A percentile compares a stretch with the other conserved stretches of the same genome.
phyloP scores from a whole-genome alignment of 2,329 filamentous ascomycete genomes.

The Talaromyces sp. region DNA sequence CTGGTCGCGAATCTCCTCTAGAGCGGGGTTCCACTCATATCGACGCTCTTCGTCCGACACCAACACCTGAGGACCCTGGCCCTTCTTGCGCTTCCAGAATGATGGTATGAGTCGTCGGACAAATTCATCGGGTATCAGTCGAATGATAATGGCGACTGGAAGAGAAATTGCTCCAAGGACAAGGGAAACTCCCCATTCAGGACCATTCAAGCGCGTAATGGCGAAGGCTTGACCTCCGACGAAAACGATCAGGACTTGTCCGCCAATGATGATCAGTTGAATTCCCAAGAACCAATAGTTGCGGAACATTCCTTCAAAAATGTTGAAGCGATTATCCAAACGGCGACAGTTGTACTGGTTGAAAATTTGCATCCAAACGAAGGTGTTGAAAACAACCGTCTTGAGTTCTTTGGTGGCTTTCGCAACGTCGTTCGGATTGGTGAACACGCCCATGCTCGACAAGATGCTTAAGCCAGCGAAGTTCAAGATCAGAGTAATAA shows the following conservation, averaged over 20 bases:
- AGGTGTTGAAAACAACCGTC: conserved; percentile 47
- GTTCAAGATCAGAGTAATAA: conserved; percentile 48
- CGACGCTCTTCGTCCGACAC: conserved; percentile 49
- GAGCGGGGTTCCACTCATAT: conserved; percentile 59
- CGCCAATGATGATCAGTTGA: conserved; percentile 64
- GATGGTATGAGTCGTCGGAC: conserved; percentile 46
- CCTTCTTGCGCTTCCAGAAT: conserved; percentile 38
- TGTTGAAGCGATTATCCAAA: conserved; percentile 47
- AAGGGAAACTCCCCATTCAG: conserved; percentile 69
- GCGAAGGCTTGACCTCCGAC: conserved; percentile 68
- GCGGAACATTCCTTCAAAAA: conserved; percentile 44
- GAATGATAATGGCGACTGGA: conserved; percentile 62
- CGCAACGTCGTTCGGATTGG: conserved; percentile 24
- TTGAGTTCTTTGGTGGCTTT: conserved; percentile 29
- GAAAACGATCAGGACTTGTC: conserved; percentile 71
- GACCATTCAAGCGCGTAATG: conserved; percentile 59
- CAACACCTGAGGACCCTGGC: conserved; percentile 39
- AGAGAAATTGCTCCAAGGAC: conserved; percentile 66
- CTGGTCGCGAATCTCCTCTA: conserved; percentile 64
- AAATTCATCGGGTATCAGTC: conserved; percentile 60
- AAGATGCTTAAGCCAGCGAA: conserved; percentile 42
- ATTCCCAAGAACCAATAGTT: conserved; percentile 59
- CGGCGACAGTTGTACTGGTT: conserved; percentile 53
- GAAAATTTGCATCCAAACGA: conserved; percentile 50
- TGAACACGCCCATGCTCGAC: conserved; percentile 35